A percentile compares a stretch with the other conserved stretches of the same genome.
phyloP scores from a whole-genome alignment of 2,329 filamentous ascomycete genomes.

The Clonostachys byssicola region DNA sequence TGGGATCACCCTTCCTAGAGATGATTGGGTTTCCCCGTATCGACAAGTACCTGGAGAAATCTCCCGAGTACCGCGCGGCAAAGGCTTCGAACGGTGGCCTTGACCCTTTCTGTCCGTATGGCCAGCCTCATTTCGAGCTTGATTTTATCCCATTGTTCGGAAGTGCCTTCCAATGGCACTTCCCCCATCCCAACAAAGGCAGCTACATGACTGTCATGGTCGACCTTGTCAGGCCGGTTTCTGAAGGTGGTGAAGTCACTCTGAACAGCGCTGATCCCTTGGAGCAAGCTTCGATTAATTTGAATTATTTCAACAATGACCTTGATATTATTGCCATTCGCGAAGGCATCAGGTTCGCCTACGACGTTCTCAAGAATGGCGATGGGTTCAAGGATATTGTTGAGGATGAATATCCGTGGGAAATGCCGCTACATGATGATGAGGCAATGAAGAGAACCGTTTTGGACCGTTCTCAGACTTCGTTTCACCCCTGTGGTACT shows the following conservation, averaged over 20 bases:
- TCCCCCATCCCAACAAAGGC: conserved; percentile 31
- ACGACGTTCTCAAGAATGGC: conserved; percentile 54
- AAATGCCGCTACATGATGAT: conserved; percentile 51
- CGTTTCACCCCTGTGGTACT: conserved; percentile 55
- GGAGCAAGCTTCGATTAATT: conserved; percentile 53
- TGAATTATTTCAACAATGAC: conserved; percentile 55
- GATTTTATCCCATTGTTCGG: conserved; percentile 58
- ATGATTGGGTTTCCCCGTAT: conserved; percentile 54
- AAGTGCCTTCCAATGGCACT: conserved; percentile 43
- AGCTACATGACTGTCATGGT: conserved; percentile 53
- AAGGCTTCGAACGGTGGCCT: conserved; percentile 34
- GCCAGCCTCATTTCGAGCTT: conserved; percentile 58
- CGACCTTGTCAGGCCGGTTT: conserved; percentile 34
- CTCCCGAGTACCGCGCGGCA: conserved; percentile 36
- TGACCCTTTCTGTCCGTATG: conserved; percentile 51
- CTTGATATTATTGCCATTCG: conserved; percentile 53
- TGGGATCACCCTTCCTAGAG: conserved; percentile 35
- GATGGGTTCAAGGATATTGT: conserved; percentile 52
- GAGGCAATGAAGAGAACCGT: conserved; percentile 51
- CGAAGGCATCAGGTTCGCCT: conserved; percentile 50
- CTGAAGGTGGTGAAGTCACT: conserved; percentile 45
- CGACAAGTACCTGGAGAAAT: conserved; percentile 45
- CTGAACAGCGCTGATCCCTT: conserved; percentile 53
- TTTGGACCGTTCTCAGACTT: conserved; percentile 55
- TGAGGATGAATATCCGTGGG: conserved; percentile 52